Evolutionary conservation across 768 basidiomycete species (phyloP).

Genomic region (Leccinum pellstonianum): DNA sequence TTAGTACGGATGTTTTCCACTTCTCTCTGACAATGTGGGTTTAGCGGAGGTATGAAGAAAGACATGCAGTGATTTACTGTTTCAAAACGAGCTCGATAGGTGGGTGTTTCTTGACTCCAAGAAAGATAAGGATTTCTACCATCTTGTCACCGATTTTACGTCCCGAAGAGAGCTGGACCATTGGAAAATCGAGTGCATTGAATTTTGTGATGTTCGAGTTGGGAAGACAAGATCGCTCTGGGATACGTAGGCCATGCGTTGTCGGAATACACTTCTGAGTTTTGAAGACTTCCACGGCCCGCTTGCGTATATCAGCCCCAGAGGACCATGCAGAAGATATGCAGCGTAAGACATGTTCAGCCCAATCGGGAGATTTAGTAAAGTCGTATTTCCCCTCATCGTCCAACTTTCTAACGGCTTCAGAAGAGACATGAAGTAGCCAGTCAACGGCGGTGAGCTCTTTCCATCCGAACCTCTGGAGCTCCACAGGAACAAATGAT

Average conservation of each 20-base stretch:
- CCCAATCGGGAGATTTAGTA: conserved; percentile 61
- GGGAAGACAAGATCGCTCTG: background rate
- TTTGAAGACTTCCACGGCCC: background rate
- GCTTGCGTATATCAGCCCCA: background rate
- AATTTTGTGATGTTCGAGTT: background rate
- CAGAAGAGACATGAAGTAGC: conserved; percentile 58
- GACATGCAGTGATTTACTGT: background rate
- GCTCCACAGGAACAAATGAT: conserved; percentile 46
- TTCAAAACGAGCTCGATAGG: background rate
- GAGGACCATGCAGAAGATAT: conserved; percentile 45
- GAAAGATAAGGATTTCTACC: background rate
- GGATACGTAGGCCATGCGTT: background rate
- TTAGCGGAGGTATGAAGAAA: background rate
- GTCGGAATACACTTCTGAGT: background rate
- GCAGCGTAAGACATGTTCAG: conserved; percentile 68
- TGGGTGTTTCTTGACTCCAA: background rate
- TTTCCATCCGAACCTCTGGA: conserved; percentile 68
- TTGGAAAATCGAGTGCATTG: background rate
- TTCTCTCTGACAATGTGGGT: background rate
- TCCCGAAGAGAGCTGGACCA: background rate
- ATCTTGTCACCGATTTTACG: background rate
- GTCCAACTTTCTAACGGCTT: conserved; percentile 35
- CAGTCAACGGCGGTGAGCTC: conserved; percentile 74
- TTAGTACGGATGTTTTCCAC: background rate
- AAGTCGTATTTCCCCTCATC: conserved; percentile 55